Percentiles rank a stretch among this genome's conserved stretches.
phyloP scores from a whole-genome alignment of 1,284 basidiomycete species.

The Austroboletus rostrupii region DNA sequence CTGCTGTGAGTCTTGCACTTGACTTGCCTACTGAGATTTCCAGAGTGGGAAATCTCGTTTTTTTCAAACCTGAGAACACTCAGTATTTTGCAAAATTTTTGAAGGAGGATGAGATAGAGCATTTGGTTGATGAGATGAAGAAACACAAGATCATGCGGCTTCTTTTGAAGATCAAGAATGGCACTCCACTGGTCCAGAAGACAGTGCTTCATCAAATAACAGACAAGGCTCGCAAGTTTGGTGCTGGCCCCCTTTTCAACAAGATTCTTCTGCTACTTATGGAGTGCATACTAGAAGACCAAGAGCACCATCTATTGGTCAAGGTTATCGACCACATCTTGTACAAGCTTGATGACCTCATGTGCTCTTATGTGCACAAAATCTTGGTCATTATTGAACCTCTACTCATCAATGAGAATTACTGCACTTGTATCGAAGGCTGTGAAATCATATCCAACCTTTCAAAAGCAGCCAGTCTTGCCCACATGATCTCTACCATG shows the following conservation, averaged over 20 bases:
- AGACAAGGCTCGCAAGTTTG: constrained; percentile 98
- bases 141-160: constrained; percentile 99
- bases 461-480: constrained; percentile 97
- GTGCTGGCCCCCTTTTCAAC: constrained; percentile 98
- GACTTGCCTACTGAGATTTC: constrained; percentile 98
- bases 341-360: constrained; percentile 98
- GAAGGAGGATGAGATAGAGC: constrained; percentile 91
- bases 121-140: constrained; percentile 97
- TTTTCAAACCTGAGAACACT: constrained; percentile 98
- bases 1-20: constrained; percentile 87
- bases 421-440: constrained; percentile 98
- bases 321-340: constrained; percentile 99
- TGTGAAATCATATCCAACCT: constrained; percentile 99
- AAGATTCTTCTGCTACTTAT: constrained; percentile 98
- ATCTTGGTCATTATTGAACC: constrained; percentile 99
- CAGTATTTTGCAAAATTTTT: constrained; percentile 97
- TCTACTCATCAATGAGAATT: constrained; percentile 97
- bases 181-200: constrained; percentile 96
- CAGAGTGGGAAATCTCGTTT: constrained; percentile 94
- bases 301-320: constrained; percentile 96
- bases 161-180: constrained; percentile 99
- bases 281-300: constrained; percentile 98
- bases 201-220: constrained; percentile 97
- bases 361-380: constrained; percentile 98
- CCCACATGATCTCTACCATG: constrained; percentile 99